Evolutionary conservation across 2,329 filamentous ascomycete genomes (phyloP), one percentile per base, ranked within the genome.

Genomic region (Grosmannia serpens): DNA sequence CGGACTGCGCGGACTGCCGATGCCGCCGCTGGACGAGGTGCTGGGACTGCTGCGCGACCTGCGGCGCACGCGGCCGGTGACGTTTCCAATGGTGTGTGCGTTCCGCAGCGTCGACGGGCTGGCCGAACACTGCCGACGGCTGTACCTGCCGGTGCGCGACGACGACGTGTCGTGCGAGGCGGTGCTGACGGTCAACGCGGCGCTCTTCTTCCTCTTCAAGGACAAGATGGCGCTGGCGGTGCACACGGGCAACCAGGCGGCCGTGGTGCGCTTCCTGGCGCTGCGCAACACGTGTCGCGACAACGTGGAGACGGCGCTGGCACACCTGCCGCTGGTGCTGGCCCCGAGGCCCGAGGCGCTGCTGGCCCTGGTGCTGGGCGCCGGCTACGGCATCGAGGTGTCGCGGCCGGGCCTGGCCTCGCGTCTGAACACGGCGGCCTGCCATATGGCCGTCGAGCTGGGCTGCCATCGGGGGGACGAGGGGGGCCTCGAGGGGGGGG

Each of bases 361-460:
- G 22, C 76, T 83, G 62, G 80, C 83, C 10, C 71, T 87, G 2
- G 65, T 80, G 17, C 69, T 85, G 10, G 82, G 77, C 0, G 75
- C 80, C 3, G 70, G 82, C 24, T 82, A 86, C 64, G 77, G 83
- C 15, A 77, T 86, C 54, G 83, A 86, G 61, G 74, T 79, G 9
- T 84, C 82, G 4, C 80, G 82, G 44, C 81, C 83, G 0, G 82
- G 81, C 0, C 74, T 87, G 3, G 82, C 81, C 24, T 85, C 83
- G 77, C 78, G 82, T 15, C 71, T 87, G 20, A 79, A 77, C 26
- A 79, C 78, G 6, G 76, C 77, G 20, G 84, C 83, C 0, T 78
- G 79, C 17, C 76, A 80, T 55, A 73, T 87, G 57, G 84, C 81
- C 61, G 81, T 84, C 63, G 79, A 79, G 0, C 76, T 85, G 4